Percentiles rank a stretch among this genome's conserved stretches.
Evolutionary conservation across 2,329 filamentous ascomycete genomes (phyloP).

Genomic region (Biscogniauxia marginata): DNA sequence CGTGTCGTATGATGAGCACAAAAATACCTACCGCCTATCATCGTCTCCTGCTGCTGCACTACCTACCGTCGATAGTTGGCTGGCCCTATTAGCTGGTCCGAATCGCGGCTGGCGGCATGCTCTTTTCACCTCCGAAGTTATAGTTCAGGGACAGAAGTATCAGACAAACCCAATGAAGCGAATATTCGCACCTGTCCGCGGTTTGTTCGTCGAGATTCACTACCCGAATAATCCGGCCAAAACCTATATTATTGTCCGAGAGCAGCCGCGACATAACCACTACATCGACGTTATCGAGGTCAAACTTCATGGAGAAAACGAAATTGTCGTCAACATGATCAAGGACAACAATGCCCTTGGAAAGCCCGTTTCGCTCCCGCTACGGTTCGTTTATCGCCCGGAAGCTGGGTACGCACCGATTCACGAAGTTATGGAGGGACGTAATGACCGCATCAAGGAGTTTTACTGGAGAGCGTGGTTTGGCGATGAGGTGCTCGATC

Average conservation of each 20-base stretch:
- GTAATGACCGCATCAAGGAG: constrained; percentile 98
- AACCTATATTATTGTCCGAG: constrained; percentile 82
- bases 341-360: constrained; percentile 88
- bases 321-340: constrained; percentile 86
- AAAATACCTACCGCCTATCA: constrained; percentile 82
- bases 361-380: constrained; percentile 75
- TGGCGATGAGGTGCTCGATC: constrained; percentile 77
- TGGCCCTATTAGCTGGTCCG: constrained; percentile 81
- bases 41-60: constrained; percentile 70
- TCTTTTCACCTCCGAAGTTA: constrained; percentile 87
- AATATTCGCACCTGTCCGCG: constrained; percentile 82
- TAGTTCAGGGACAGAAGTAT: constrained; percentile 94
- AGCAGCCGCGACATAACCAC: constrained; percentile 82
- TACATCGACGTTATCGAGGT: constrained; percentile 87
- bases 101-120: constrained; percentile 92
- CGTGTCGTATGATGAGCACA: constrained; percentile 73
- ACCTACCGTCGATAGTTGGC: constrained; percentile 79
- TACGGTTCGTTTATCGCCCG: constrained; percentile 90
- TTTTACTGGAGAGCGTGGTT: constrained; percentile 99
- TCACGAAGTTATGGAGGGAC: constrained; percentile 89
- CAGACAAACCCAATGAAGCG: constrained; percentile 94
- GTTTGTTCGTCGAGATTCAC: constrained; percentile 84
- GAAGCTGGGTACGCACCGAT: constrained; percentile 98
- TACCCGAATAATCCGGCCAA: constrained; percentile 79
- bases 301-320: constrained; percentile 69